Conservation (phyloP, 2,329 filamentous ascomycete species). For the Stachybotrys echinatus region DNA sequence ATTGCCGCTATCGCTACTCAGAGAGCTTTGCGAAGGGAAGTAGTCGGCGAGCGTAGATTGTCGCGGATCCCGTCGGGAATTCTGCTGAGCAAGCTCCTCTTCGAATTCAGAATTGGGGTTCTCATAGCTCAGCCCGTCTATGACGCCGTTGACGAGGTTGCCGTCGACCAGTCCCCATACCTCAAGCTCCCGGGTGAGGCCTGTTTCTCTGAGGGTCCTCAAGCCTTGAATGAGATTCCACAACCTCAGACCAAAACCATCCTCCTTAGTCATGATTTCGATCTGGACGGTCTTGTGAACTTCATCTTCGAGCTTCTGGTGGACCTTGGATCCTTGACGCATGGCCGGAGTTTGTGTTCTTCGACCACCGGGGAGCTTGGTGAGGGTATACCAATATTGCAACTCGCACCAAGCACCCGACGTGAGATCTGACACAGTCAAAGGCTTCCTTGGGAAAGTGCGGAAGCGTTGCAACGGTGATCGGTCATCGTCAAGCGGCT, state of each 20-base stretch:
- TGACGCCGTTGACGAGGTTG: conserved; percentile 80
- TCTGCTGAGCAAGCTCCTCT: conserved; percentile 41
- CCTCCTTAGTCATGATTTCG: conserved; percentile 68
- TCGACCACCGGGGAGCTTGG: conserved; percentile 62
- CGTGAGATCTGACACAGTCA: conserved; percentile 84
- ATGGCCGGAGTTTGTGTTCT: conserved; percentile 76
- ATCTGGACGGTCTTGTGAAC: conserved; percentile 74
- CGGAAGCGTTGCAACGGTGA: conserved; percentile 75
- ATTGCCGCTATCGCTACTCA: background rate
- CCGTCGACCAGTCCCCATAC: conserved; percentile 83
- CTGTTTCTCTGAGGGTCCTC: conserved; percentile 64
- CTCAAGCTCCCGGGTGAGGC: conserved; percentile 70
- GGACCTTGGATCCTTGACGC: conserved; percentile 74
- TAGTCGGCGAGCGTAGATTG: conserved; percentile 37
- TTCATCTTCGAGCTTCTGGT: conserved; percentile 79
- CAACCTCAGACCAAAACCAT: conserved; percentile 73
- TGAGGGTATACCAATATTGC: conserved; percentile 85
- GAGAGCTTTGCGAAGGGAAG: conserved; percentile 18
- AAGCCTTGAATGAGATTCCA: conserved; percentile 92
- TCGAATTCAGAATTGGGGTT: conserved; percentile 72
- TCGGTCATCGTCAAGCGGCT: conserved; percentile 27
- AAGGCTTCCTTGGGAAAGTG: conserved; percentile 66
- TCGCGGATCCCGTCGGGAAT: conserved; percentile 16
- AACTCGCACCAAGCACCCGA: conserved; percentile 94
- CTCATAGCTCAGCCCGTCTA: conserved; percentile 76